phyloP scores from a whole-genome alignment of 2,329 filamentous ascomycete genomes.

The Biscogniauxia marginata region DNA sequence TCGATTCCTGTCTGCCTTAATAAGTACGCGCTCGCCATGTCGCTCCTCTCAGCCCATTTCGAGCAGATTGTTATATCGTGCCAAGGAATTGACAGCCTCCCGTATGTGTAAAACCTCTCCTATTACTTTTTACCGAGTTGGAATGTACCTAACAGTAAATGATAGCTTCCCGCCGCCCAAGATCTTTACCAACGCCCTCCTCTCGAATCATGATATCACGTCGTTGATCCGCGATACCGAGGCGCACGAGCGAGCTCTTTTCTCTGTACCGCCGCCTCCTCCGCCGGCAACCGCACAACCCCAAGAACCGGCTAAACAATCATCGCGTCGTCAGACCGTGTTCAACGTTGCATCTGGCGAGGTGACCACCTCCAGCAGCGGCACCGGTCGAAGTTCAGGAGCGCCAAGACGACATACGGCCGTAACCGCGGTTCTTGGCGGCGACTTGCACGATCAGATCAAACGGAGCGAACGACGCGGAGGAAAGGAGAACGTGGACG shows the following conservation, averaged over 20 bases:
- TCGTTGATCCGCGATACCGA: slow-evolving; percentile 93
- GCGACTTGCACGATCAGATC: slow-evolving; percentile 82
- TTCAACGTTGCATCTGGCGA: slow-evolving; percentile 65
- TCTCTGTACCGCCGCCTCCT: slow-evolving; percentile 77
- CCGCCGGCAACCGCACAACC: slow-evolving; percentile 45
- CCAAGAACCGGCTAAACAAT: slow-evolving; percentile 45
- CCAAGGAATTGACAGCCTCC: slow-evolving; percentile 70
- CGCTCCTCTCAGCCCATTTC: slow-evolving; percentile 67
- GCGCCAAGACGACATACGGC: slow-evolving; percentile 72
- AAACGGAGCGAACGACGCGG: slow-evolving; percentile 50
- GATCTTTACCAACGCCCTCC: slow-evolving; percentile 91
- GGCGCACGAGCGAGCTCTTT: slow-evolving; percentile 88
- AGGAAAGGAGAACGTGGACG: slow-evolving; percentile 72
- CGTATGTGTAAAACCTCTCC: slow-evolving; percentile 48
- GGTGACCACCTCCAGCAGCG: slow-evolving; percentile 54
- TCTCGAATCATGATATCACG: slow-evolving; percentile 88
- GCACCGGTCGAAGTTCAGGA: slow-evolving; percentile 43
- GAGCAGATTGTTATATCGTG: slow-evolving; percentile 78
- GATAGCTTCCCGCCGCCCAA: slow-evolving; percentile 88
- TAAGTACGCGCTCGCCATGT: slow-evolving; percentile 49
- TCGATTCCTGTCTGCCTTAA: neutral
- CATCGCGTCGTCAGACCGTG: slow-evolving; percentile 58
- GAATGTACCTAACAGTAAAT: slow-evolving; percentile 3
- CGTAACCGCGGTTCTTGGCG: slow-evolving; percentile 84
- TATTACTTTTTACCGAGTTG: slow-evolving; percentile 5